Evolutionary conservation across 371 early-diverging fungal genomes (phyloP).

Genomic region (Chytridium lagenaria): DNA sequence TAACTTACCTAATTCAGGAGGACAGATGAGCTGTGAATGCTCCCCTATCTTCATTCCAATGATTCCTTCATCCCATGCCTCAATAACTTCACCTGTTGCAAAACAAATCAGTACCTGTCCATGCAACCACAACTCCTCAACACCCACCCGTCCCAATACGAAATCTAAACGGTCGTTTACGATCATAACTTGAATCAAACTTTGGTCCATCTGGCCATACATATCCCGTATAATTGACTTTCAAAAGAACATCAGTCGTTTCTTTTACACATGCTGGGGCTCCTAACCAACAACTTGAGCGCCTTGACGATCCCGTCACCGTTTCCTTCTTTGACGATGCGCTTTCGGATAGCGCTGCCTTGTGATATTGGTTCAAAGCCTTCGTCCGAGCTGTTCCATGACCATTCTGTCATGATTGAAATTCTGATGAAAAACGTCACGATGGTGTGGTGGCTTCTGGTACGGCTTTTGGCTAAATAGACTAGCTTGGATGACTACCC

Average conservation of each 20-base stretch:
- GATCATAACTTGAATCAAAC: conserved; percentile 40
- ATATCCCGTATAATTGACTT: conserved; percentile 44
- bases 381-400: not conserved
- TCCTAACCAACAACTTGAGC: conserved; percentile 23
- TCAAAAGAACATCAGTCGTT: not conserved
- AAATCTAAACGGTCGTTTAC: conserved; percentile 37
- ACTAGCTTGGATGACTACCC: no score
- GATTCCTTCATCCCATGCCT: conserved; percentile 77
- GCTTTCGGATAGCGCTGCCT: conserved; percentile 25
- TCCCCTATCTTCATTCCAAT: conserved; percentile 67
- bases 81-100: conserved; percentile 79
- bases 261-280: not conserved
- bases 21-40: conserved; percentile 38
- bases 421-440: no score
- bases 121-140: not conserved
- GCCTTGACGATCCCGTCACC: conserved; percentile 23
- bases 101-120: not conserved
- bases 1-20: conserved; percentile 53
- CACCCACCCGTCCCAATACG: conserved; percentile 24
- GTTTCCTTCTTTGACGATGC: conserved; percentile 33
- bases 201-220: conserved; percentile 29
- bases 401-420: no score
- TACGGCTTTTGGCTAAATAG: no score
- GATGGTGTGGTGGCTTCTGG: not conserved
- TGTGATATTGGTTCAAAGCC: conserved; percentile 1